phyloP scores from a whole-genome alignment of 768 basidiomycete genomes.

The Tricholoma sp. region DNA sequence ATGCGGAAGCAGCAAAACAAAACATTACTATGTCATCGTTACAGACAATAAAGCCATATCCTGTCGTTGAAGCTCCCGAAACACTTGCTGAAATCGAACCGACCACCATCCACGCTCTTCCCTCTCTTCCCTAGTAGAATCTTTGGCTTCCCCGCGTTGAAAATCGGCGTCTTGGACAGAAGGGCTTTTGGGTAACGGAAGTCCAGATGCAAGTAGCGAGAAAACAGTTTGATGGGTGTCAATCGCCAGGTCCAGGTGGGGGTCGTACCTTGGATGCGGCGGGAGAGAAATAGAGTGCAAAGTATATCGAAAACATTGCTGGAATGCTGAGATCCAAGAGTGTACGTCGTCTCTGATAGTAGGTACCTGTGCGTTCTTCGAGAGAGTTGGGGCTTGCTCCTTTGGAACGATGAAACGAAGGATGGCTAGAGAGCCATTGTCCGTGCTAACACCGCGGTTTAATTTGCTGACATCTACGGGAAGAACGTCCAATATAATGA shows the following conservation, averaged over 20 bases:
- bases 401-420: conserved; percentile 29
- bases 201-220: conserved; percentile 35
- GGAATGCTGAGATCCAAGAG: conserved; percentile 50
- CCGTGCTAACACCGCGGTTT: conserved; percentile 30
- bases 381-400: neutral
- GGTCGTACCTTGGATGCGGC: conserved; percentile 14
- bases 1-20: neutral
- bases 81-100: conserved; percentile 47
- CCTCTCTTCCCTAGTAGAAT: conserved; percentile 37
- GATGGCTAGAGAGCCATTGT: conserved; percentile 24
- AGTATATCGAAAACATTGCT: conserved; percentile 46
- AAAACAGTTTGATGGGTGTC: conserved; percentile 31
- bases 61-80: conserved; percentile 42
- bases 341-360: neutral
- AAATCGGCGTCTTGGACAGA: conserved; percentile 47
- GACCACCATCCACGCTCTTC: conserved; percentile 78
- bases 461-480: conserved; percentile 38
- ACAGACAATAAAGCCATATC: conserved; percentile 13
- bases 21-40: neutral
- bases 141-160: conserved; percentile 6
- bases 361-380: neutral
- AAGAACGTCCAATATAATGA: conserved; percentile 45
- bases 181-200: conserved; percentile 70
- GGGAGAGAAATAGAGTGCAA: conserved; percentile 31
- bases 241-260: conserved; percentile 20